These are phyloP conservation scores for Leucosporidium scottii DNA, from an alignment of 768 basidiomycete species.

Conservation along the genomic window DNA sequence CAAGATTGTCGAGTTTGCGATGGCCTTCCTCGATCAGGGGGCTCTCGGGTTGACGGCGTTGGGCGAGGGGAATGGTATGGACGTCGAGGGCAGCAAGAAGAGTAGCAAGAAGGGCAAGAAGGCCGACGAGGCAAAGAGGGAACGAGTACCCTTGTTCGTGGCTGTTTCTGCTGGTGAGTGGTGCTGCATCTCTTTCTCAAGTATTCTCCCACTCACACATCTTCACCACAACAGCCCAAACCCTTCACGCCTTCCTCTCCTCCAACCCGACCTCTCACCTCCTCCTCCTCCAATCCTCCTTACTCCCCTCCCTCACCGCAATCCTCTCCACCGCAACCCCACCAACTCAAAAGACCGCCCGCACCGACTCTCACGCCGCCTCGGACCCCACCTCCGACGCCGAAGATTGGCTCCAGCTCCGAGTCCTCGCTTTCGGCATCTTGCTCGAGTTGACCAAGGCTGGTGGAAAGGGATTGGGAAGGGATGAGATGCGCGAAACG, in stretches of 20 bases:
- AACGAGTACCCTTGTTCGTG: slow-evolving; percentile 21
- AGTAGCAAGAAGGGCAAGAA: slow-evolving; percentile 5
- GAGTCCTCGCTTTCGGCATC: slow-evolving; percentile 26
- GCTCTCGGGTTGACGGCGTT: slow-evolving; percentile 14
- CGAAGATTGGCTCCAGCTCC: slow-evolving; percentile 17
- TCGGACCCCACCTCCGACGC: not conserved
- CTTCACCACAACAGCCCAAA: slow-evolving; percentile 13
- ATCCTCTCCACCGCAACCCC: slow-evolving; percentile 17
- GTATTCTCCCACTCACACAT: not conserved
- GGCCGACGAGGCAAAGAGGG: not conserved
- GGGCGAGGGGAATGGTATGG: slow-evolving; percentile 2
- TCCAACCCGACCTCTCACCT: slow-evolving; percentile 18
- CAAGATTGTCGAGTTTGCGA: slow-evolving; percentile 13
- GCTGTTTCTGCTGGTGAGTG: slow-evolving; percentile 23
- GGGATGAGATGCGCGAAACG: slow-evolving; percentile 3
- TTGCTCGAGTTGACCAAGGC: slow-evolving; percentile 21
- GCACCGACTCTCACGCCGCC: not conserved
- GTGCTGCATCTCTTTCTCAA: not conserved
- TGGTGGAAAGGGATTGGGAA: slow-evolving; percentile 22
- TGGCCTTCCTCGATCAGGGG: slow-evolving; percentile 15
- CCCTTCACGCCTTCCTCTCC: slow-evolving; percentile 28
- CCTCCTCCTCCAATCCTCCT: slow-evolving; percentile 17
- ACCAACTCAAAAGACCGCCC: not conserved
- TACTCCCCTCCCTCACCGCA: slow-evolving; percentile 18
- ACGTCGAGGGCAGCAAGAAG: slow-evolving; percentile 8